Base-by-base conservation (phyloP, 129 eudicot species). In the Ambrosia trifida region DNA sequence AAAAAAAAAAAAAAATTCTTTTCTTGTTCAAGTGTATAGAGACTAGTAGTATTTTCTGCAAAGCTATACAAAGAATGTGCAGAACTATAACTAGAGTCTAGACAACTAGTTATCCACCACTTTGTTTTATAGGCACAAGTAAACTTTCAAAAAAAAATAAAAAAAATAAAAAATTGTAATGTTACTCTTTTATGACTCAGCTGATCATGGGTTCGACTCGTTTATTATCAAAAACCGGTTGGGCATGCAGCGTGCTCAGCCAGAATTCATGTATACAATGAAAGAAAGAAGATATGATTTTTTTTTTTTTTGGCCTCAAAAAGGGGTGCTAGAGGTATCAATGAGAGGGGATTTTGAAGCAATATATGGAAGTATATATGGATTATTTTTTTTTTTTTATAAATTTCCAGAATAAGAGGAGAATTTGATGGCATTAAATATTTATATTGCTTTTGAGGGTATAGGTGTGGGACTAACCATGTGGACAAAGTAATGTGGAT, bases 401-500 rank as follows among this genome's bases (percentile, higher is more conserved):
- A 76, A 38, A 38, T 83, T 76, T 60, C 74, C 65, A 58, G 60
- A 72, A 69, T 70, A 46, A 36, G 80, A 73, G 82, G 74, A 70
- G 73, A 80, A 62, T 11, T 50, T 73, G 67, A 24, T 74, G 79
- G 16, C 16, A 61, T 61, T 60, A 12, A 46, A 46, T 45, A 72
- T 51, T 35, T 59, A 58, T 47, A 35, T 60, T 14, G 64, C 32
- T 67, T 35, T 41, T 56, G 76, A 71, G 84, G 76, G 90, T 68
- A 84, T 73, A 83, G 78, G 70, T 75, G 83, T 84, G 88, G 89
- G 68, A 64, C 77, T 24, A 70, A 54, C 61, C 91, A 83, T 90
- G 91, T 85, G 91, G 86, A 85, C 91, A 85, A 83, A 83, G 81
- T 80, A 80, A 85, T 86, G 96, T 69, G 79, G 82, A 83, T 73